Evolutionary conservation across 163 green algal species (phyloP).

Genomic region (Chlamydomonas reinhardtii): DNA sequence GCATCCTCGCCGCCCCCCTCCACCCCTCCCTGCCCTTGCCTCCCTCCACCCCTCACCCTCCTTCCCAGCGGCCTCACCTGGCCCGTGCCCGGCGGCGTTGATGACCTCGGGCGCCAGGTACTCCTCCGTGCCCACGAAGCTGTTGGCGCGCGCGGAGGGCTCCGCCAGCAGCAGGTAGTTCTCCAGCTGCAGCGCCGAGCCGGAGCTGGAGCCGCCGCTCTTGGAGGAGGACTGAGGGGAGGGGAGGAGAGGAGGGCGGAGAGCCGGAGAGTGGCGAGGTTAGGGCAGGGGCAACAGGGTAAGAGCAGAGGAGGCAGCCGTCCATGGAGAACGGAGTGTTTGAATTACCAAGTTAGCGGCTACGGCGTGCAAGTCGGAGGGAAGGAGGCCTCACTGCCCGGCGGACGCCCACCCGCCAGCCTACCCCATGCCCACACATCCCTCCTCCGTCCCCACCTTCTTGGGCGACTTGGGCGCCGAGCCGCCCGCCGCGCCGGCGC

Average conservation of each 20-base stretch:
- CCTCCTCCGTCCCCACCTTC: slow-evolving; percentile 4
- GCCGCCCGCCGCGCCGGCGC: neutral
- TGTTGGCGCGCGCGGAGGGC: slow-evolving; percentile 88
- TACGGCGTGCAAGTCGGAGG: no score
- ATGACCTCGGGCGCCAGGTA: slow-evolving; percentile 97
- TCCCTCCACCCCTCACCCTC: neutral
- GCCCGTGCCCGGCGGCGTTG: slow-evolving; percentile 84
- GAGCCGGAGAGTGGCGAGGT: neutral
- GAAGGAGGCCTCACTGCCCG: no score
- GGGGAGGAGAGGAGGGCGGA: neutral
- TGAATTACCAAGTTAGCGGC: no score
- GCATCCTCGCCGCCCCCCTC: no score
- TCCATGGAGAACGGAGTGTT: no score
- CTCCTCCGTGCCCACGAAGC: slow-evolving; percentile 96
- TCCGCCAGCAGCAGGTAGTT: slow-evolving; percentile 79
- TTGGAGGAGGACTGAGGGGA: neutral
- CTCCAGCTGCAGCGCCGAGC: slow-evolving; percentile 33
- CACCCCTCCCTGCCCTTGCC: no score
- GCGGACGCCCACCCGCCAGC: neutral
- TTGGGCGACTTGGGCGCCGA: slow-evolving; percentile 12
- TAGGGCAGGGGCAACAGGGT: neutral
- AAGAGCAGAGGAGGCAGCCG: neutral
- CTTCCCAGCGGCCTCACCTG: neutral
- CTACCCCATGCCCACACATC: neutral
- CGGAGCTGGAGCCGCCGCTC: neutral